These are phyloP conservation scores for peach (Prunus persica) DNA, from an alignment of 306 rosid species.

Conservation along the genomic window DNA sequence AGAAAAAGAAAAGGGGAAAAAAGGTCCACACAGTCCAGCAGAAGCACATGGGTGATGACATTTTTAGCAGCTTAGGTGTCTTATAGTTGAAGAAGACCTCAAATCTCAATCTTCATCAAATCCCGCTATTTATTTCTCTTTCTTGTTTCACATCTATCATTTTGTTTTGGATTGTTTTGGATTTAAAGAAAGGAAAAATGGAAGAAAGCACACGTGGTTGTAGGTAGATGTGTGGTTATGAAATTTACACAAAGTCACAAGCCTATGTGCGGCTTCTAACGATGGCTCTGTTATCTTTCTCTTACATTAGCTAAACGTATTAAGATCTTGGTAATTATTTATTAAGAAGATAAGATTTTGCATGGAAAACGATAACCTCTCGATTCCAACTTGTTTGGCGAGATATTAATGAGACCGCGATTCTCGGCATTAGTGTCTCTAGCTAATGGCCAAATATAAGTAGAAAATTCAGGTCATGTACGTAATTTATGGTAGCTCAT, in stretches of 20 bases:
- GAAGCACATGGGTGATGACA: slow-evolving; percentile 57
- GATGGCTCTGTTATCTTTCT: neutral
- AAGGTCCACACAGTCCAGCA: neutral
- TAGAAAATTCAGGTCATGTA: slow-evolving; percentile 1
- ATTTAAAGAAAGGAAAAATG: neutral
- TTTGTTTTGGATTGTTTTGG: too few species aligned
- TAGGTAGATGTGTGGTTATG: neutral
- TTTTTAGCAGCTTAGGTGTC: slow-evolving; percentile 10
- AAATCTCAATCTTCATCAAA: neutral
- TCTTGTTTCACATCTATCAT: neutral
- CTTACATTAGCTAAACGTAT: too few species aligned
- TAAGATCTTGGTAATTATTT: neutral
- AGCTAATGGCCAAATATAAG: slow-evolving; percentile 10
- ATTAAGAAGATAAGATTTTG: slow-evolving; percentile 42
- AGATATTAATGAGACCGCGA: slow-evolving; percentile 42
- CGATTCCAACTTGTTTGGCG: slow-evolving; percentile 31
- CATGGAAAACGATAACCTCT: slow-evolving; percentile 44
- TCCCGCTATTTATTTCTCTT: neutral
- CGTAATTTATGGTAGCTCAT: neutral
- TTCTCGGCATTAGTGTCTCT: slow-evolving; percentile 58
- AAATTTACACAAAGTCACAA: neutral
- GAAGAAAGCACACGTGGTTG: neutral
- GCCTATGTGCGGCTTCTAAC: neutral
- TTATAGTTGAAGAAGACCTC: neutral
- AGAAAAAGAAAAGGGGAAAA: too few species aligned